phyloP scores from a whole-genome alignment of 768 basidiomycete species.

The Sutorius australiensis region DNA sequence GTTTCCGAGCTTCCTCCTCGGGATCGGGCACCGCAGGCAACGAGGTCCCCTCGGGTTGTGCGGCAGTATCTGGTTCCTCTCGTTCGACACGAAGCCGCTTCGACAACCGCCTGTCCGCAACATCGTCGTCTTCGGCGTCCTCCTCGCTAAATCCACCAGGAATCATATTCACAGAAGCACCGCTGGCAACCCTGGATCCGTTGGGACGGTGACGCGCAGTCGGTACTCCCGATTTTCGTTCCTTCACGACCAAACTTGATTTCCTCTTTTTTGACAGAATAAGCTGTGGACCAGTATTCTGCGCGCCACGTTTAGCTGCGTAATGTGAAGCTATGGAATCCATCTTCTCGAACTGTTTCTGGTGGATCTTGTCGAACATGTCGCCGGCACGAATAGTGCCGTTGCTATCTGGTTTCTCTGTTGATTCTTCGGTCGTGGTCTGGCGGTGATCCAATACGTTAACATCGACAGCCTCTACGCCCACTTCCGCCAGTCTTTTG shows the following conservation, averaged over 20 bases:
- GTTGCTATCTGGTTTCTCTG: slow-evolving; percentile 19
- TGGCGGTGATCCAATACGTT: slow-evolving; percentile 40
- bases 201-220: slow-evolving; percentile 20
- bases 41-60: slow-evolving; percentile 34
- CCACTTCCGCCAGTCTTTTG: slow-evolving; percentile 55
- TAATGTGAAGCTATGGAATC: slow-evolving; percentile 63
- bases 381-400: slow-evolving; percentile 24
- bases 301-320: slow-evolving; percentile 37
- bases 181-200: slow-evolving; percentile 25
- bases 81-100: slow-evolving; percentile 42
- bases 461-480: slow-evolving; percentile 46
- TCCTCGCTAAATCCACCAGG: slow-evolving; percentile 61
- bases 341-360: slow-evolving; percentile 70
- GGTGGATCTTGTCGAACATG: slow-evolving; percentile 58
- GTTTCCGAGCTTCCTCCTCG: slow-evolving; percentile 31
- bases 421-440: slow-evolving; percentile 3
- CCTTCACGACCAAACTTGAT: slow-evolving; percentile 47
- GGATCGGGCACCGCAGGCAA: slow-evolving; percentile 23
- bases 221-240: slow-evolving; percentile 18
- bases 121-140: slow-evolving; percentile 42
- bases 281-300: slow-evolving; percentile 16
- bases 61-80: slow-evolving; percentile 23
- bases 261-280: slow-evolving; percentile 40
- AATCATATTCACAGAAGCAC: slow-evolving; percentile 31
- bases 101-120: slow-evolving; percentile 37